These are phyloP conservation scores for Ascomycota sp. DNA, from an alignment of 2,329 filamentous ascomycete species.

Conservation along the genomic window DNA sequence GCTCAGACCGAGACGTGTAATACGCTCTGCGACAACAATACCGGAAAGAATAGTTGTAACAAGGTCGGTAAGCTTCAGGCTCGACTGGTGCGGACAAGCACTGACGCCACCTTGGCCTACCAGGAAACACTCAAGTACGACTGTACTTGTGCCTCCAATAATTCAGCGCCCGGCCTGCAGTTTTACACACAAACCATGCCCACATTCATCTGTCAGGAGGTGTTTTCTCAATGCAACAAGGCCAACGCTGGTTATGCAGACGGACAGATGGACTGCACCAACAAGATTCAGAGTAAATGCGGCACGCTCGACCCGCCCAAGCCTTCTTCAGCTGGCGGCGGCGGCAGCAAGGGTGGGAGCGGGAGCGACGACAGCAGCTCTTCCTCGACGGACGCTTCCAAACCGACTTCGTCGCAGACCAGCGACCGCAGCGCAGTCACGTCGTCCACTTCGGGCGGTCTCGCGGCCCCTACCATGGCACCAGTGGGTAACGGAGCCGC, in stretches of 20 bases:
- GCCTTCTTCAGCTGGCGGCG: neutral
- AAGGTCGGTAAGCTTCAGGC: constrained; percentile 15
- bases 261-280: constrained; percentile 25
- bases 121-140: constrained; percentile 20
- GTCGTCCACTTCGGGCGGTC: constrained; percentile 7
- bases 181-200: constrained; percentile 30
- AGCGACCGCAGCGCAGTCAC: constrained; percentile 11
- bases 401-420: constrained; percentile 6
- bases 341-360: constrained; percentile 4
- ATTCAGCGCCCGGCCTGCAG: constrained; percentile 25
- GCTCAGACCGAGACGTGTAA: constrained; percentile 27
- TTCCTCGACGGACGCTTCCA: constrained; percentile 9
- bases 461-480: constrained; percentile 20
- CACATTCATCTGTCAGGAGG: constrained; percentile 27
- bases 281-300: constrained; percentile 24
- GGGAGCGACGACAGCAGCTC: constrained; percentile 4
- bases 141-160: constrained; percentile 27
- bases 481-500: constrained; percentile 20
- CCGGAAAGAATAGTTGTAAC: constrained; percentile 21
- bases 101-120: neutral
- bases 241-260: constrained; percentile 17
- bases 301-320: constrained; percentile 16
- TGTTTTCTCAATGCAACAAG: constrained; percentile 24
- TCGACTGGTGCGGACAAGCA: too few relatives aligned
- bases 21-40: constrained; percentile 20